These are phyloP conservation scores for Ophiosphaerella korrae DNA, from an alignment of 2,329 filamentous ascomycete species.

Conservation along the genomic window DNA sequence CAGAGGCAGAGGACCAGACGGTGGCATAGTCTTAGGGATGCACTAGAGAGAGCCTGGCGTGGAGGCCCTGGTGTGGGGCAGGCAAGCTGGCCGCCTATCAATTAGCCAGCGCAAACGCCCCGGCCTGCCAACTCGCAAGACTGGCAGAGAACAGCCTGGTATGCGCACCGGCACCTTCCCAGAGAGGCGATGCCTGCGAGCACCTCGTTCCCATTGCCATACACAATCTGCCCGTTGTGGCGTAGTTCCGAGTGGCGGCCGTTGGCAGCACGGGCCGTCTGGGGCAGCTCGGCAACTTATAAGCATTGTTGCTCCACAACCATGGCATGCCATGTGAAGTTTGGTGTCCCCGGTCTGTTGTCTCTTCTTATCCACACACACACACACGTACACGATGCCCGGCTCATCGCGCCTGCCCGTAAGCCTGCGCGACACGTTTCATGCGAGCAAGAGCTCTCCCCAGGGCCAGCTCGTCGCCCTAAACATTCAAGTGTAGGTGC, in stretches of 20 bases:
- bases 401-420: slow-evolving; percentile 73
- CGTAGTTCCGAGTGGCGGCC: slow-evolving; percentile 1
- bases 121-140: not conserved
- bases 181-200: too few species aligned
- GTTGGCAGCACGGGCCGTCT: slow-evolving; percentile 1
- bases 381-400: slow-evolving; percentile 34
- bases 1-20: not conserved
- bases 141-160: too few species aligned
- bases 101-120: too few species aligned
- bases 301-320: not conserved
- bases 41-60: too few species aligned
- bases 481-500: slow-evolving; percentile 73
- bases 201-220: too few species aligned
- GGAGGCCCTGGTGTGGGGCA: too few species aligned
- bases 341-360: not conserved
- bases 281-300: too few species aligned
- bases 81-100: not conserved
- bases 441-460: slow-evolving; percentile 63
- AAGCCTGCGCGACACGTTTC: slow-evolving; percentile 71
- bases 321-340: slow-evolving; percentile 13
- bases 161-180: too few species aligned
- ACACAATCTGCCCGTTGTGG: too few species aligned
- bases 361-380: not conserved
- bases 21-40: not conserved
- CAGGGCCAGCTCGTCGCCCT: slow-evolving; percentile 62